These are phyloP conservation scores for Blastobotrys parvus DNA, from an alignment of 805 yeast species.

Conservation along the genomic window DNA sequence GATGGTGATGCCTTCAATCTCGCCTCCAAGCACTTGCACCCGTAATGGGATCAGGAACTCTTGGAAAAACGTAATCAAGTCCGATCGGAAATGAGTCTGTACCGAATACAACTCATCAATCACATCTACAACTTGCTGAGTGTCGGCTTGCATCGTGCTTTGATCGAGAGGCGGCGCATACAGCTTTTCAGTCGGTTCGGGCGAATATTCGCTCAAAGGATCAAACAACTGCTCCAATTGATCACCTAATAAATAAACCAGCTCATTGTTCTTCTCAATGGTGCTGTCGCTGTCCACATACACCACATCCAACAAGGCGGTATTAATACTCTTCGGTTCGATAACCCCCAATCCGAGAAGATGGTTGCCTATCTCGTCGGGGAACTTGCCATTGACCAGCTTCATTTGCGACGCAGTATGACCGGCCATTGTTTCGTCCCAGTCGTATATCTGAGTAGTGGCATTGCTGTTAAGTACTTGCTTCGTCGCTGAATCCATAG, in stretches of 20 bases:
- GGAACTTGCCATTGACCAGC: slow-evolving; percentile 43
- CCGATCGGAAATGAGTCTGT: slow-evolving; percentile 68
- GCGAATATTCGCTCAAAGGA: slow-evolving; percentile 84
- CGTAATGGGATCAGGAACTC: slow-evolving; percentile 73
- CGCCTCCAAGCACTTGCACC: slow-evolving; percentile 50
- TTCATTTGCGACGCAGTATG: slow-evolving; percentile 59
- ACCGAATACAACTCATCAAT: slow-evolving; percentile 59
- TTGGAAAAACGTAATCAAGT: slow-evolving; percentile 66
- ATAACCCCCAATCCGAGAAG: slow-evolving; percentile 52
- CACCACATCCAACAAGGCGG: slow-evolving; percentile 64
- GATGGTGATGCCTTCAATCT: slow-evolving; percentile 46
- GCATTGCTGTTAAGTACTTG: slow-evolving; percentile 3
- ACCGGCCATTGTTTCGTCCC: slow-evolving; percentile 87
- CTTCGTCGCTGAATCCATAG: slow-evolving; percentile 33
- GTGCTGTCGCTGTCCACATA: slow-evolving; percentile 47
- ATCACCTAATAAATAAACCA: slow-evolving; percentile 72
- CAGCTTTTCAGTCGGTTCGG: slow-evolving; percentile 69
- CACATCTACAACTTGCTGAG: slow-evolving; percentile 36
- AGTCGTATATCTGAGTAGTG: slow-evolving; percentile 27
- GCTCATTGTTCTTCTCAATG: slow-evolving; percentile 60
- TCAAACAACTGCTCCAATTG: slow-evolving; percentile 86
- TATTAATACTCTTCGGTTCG: slow-evolving; percentile 39
- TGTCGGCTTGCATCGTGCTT: slow-evolving; percentile 6
- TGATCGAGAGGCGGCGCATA: slow-evolving; percentile 55
- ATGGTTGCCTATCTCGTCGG: slow-evolving; percentile 48